A percentile compares a stretch with the other conserved stretches of the same genome.
Conservation (phyloP, 495 filamentous ascomycete species). For the Terfezia claveryi region DNA sequence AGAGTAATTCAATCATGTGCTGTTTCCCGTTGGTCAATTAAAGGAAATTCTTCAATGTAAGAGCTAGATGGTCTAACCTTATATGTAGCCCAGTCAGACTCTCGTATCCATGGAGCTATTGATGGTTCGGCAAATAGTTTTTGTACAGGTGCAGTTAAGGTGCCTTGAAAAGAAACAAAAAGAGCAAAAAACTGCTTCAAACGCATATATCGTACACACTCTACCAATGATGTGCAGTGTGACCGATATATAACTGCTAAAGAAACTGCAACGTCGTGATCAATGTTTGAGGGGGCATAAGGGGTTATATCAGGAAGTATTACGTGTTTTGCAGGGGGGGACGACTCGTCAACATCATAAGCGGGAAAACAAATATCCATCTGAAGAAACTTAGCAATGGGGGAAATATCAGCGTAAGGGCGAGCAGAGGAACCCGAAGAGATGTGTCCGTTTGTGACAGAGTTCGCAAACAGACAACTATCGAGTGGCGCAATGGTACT, state of each 20-base stretch:
- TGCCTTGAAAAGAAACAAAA: conserved; percentile 89
- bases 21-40: conserved; percentile 12
- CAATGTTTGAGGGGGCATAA: conserved; percentile 53
- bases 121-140: conserved; percentile 66
- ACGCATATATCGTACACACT: conserved; percentile 85
- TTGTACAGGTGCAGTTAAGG: conserved; percentile 89
- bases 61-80: conserved; percentile 22
- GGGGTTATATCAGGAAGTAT: conserved; percentile 53
- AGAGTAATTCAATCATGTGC: conserved; percentile 80
- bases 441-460: background rate
- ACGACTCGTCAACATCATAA: conserved; percentile 14
- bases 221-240: conserved; percentile 83
- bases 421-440: background rate
- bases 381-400: conserved; percentile 12
- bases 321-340: conserved; percentile 35
- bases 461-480: background rate
- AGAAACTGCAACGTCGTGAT: conserved; percentile 60
- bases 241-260: conserved; percentile 72
- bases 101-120: conserved; percentile 77
- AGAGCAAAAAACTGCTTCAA: conserved; percentile 85
- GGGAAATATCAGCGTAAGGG: background rate
- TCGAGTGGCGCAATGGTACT: conserved; percentile 2
- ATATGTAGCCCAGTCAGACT: conserved; percentile 88
- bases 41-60: background rate
- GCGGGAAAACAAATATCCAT: conserved; percentile 16